These are phyloP conservation scores for Pilasporangium apinafurcum DNA, from an alignment of 352 stramenopile species.

Conservation along the genomic window DNA sequence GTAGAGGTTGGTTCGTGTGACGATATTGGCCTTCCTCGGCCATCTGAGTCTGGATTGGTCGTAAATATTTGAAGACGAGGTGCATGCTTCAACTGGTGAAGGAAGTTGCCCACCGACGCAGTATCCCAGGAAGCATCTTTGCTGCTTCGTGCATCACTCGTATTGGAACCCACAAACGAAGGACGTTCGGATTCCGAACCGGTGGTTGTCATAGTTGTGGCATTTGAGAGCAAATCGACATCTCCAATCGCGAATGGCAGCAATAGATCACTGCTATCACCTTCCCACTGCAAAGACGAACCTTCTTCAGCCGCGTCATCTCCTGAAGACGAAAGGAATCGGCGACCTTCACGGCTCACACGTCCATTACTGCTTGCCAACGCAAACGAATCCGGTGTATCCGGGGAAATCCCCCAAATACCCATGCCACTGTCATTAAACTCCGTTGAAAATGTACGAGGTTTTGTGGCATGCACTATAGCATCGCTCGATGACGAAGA, in stretches of 20 bases:
- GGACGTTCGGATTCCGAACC: conserved; percentile 12
- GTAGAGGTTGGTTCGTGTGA: background rate
- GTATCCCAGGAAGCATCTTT: conserved; percentile 30
- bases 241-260: conserved; percentile 68
- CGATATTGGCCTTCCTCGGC: background rate
- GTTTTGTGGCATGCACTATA: background rate
- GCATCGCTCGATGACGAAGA: background rate
- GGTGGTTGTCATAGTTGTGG: conserved; percentile 41
- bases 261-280: conserved; percentile 30
- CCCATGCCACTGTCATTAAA: conserved; percentile 46
- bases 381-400: conserved; percentile 59
- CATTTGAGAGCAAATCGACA: conserved; percentile 19
- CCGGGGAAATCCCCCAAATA: conserved; percentile 61
- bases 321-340: conserved; percentile 32
- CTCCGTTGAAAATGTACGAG: conserved; percentile 50
- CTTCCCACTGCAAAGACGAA: conserved; percentile 8
- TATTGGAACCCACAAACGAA: conserved; percentile 6
- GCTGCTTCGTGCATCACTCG: conserved; percentile 4
- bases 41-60: background rate
- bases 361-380: conserved; percentile 35
- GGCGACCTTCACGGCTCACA: conserved; percentile 18
- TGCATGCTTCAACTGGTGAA: conserved; percentile 76
- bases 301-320: conserved; percentile 13
- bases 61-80: conserved; percentile 39
- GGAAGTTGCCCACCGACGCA: conserved; percentile 65